phyloP scores from a whole-genome alignment of 2,329 filamentous ascomycete genomes.

The Juglanconis sp. region DNA sequence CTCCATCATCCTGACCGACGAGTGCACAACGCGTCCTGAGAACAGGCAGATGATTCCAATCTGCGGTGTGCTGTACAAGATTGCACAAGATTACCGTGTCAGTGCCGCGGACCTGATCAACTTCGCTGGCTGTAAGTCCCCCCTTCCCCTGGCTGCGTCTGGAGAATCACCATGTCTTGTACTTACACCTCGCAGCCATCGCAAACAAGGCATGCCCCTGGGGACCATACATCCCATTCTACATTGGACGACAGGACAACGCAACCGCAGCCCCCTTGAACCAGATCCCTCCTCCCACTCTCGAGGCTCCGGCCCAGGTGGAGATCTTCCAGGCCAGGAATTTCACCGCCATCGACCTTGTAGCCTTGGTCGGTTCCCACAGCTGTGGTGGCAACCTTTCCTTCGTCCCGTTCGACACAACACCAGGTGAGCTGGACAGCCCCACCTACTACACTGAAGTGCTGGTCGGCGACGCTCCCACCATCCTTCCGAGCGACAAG shows the following conservation, averaged over 20 bases:
- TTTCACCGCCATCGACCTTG: constrained; percentile 24
- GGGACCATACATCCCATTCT: constrained; percentile 24
- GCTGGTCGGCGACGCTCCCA: constrained; percentile 20
- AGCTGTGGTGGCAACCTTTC: constrained; percentile 25
- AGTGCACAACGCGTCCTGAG: constrained; percentile 5
- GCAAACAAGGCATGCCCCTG: constrained; percentile 23
- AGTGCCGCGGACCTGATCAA: constrained; percentile 15
- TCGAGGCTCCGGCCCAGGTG: constrained; percentile 20
- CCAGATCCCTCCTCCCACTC: constrained; percentile 21
- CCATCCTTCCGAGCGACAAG: constrained; percentile 25
- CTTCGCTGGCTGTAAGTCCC: constrained; percentile 12
- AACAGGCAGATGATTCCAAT: constrained; percentile 8
- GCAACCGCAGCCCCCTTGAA: constrained; percentile 18
- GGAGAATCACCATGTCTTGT: not conserved
- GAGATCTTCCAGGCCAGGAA: constrained; percentile 23
- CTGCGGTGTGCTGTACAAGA: constrained; percentile 4
- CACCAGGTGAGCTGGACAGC: constrained; percentile 22
- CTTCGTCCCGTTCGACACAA: constrained; percentile 23
- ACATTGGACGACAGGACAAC: constrained; percentile 25
- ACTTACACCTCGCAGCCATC: constrained; percentile 20
- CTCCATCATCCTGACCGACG: constrained; percentile 12
- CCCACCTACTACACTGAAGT: constrained; percentile 26
- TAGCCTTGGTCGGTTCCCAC: constrained; percentile 27
- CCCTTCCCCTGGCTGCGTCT: not conserved
- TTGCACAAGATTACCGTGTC: not conserved